Evolutionary conservation across 345 rosid genomes (phyloP), one percentile per base, ranked within the genome.

Genomic region (Bruguiera parviflora): DNA sequence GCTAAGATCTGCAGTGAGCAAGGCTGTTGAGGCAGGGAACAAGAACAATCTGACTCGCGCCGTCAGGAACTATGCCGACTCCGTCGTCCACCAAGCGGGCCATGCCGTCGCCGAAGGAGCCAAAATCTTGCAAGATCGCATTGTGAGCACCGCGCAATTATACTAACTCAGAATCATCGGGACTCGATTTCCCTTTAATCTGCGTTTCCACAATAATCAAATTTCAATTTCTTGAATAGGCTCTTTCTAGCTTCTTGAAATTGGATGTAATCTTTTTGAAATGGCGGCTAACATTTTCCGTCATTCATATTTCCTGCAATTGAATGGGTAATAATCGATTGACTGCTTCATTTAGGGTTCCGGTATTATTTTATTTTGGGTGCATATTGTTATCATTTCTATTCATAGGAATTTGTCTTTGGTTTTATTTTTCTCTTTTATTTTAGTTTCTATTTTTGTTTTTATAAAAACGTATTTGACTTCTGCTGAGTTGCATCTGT

Each of bases 61-160:
- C 71, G 91, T 95, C 77, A 87, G 73, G 82, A 92, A 82, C 86
- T 89, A 88, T 53, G 96, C 97, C 37, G 99, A 95, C 84, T 67
- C 95, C 80, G 96, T 95, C 78, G 97, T 89, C 64, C 97, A 94
- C 18, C 97, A 91, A 11, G 99, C 99, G 27, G 99, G 97, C 7
- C 97, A 92, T 70, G 96, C 97, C 74, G 96, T 95, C 56, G 90
- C 90, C 20, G 99, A 85, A 76, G 99, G 99, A 67, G 96, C 99
- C 73, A 95, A 92, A 85, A 82, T 95, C 81, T 65, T 95, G 59
- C 99, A 95, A 64, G 97, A 95, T 83, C 95, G 96, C 73, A 87
- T 95, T 71, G 99, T 94, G 83, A 82, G 47, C 61, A 68, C 70
- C 49, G 15, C 49, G 19, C 49, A 43, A 15, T 11, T 3, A 43